phyloP scores from a whole-genome alignment of 257 asterid species.

The Solanum okadae region DNA sequence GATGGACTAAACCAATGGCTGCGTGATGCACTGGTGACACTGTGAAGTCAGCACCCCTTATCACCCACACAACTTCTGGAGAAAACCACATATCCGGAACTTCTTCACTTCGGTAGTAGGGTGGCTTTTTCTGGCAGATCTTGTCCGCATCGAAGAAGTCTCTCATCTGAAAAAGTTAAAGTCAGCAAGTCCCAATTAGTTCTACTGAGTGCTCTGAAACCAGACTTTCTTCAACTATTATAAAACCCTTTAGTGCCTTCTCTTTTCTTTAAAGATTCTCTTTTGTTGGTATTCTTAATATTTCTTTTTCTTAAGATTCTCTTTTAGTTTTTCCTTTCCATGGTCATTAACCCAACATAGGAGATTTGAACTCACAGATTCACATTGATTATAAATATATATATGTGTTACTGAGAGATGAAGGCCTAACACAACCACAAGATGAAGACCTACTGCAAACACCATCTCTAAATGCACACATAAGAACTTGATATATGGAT shows the following conservation, averaged over 20 bases:
- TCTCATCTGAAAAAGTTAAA: conserved; percentile 46
- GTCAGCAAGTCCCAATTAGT: not conserved
- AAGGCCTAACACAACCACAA: not conserved
- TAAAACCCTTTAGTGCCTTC: not conserved
- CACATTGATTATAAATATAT: not conserved
- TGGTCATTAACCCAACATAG: not conserved
- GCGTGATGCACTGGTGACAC: conserved; percentile 82
- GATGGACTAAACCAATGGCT: conserved; percentile 70
- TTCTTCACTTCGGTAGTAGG: conserved; percentile 67
- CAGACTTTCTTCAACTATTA: not conserved
- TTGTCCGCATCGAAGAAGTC: conserved; percentile 54
- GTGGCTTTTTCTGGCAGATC: conserved; percentile 50
- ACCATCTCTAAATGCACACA: not conserved
- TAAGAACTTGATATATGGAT: not conserved
- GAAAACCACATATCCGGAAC: conserved; percentile 79
- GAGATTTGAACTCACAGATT: not conserved
- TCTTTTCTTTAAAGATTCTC: not conserved
- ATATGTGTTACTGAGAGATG: not conserved
- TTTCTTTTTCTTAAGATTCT: not conserved
- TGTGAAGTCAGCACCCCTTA: conserved; percentile 76
- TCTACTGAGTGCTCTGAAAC: not conserved
- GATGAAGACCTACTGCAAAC: not conserved
- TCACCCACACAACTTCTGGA: conserved; percentile 71
- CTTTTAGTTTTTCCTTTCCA: not conserved
- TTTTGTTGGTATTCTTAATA: not conserved